A percentile compares a stretch with the other conserved stretches of the same genome.
phyloP scores from a whole-genome alignment of 306 rosid genomes.

The Malus sieversii region DNA sequence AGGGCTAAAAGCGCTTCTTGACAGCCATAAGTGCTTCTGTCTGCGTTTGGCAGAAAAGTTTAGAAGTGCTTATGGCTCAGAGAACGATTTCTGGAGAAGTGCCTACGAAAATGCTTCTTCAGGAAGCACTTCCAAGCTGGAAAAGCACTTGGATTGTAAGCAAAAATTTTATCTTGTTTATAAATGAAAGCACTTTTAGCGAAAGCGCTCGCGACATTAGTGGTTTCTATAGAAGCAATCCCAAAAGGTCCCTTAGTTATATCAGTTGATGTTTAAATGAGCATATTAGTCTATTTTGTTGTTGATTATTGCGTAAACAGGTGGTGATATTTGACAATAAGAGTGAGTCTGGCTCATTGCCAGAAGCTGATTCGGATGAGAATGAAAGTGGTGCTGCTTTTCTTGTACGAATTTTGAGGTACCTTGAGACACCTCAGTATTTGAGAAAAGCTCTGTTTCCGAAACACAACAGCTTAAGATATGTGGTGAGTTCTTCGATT shows the following conservation, averaged over 20 bases:
- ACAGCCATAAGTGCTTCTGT: neutral
- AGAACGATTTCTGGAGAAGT: neutral
- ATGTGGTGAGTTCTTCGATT: slow-evolving; percentile 50
- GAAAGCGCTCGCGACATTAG: neutral
- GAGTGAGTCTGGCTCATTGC: slow-evolving; percentile 18
- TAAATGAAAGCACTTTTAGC: neutral
- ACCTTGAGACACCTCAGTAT: slow-evolving; percentile 97
- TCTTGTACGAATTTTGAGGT: slow-evolving; percentile 65
- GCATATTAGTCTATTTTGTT: neutral
- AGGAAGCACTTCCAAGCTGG: neutral
- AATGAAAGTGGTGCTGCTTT: slow-evolving; percentile 70
- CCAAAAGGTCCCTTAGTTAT: neutral
- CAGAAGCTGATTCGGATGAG: slow-evolving; percentile 42
- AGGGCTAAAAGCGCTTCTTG: neutral
- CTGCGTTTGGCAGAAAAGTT: neutral
- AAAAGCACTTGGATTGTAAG: neutral
- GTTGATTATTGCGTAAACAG: slow-evolving; percentile 23
- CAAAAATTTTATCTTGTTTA: neutral
- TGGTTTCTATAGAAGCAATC: neutral
- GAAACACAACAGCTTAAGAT: slow-evolving; percentile 77
- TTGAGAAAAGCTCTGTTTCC: slow-evolving; percentile 84
- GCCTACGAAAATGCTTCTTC: neutral
- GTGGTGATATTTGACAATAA: slow-evolving; percentile 81
- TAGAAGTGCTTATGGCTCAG: neutral
- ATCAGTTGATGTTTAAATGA: neutral